Conservation (phyloP, 345 rosid genomes). For the Kernera saxatilis region DNA sequence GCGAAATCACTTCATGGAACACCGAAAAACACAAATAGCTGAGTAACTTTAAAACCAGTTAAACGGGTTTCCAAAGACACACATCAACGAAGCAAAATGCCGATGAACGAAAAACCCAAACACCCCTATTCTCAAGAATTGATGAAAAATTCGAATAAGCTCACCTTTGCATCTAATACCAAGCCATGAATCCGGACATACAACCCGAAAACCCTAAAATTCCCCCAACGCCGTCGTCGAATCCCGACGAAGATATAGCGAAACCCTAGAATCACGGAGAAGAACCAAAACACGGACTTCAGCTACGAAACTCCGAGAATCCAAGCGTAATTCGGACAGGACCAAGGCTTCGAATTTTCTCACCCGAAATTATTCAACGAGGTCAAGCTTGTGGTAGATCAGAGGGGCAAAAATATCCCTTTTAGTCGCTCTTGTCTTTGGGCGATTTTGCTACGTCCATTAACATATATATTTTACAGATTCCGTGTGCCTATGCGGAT, state of each 20-base stretch:
- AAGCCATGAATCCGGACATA: neutral
- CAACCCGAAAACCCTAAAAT: constrained; percentile 12
- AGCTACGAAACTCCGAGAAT: neutral
- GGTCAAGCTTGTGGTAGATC: constrained; percentile 23
- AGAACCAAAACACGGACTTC: neutral
- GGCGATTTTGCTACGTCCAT: constrained; percentile 9
- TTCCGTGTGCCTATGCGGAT: constrained; percentile 1
- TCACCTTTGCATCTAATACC: constrained; percentile 20
- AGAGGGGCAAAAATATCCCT: neutral
- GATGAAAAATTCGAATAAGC: neutral
- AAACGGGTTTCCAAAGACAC: neutral
- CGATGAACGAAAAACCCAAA: neutral
- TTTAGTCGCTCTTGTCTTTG: neutral
- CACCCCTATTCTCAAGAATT: neutral
- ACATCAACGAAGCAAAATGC: neutral
- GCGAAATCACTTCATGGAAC: neutral
- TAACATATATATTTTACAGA: neutral
- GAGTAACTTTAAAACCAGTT: neutral
- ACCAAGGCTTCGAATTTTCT: neutral
- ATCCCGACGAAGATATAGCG: constrained; percentile 11
- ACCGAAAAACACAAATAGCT: neutral
- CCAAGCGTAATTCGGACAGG: constrained; percentile 7
- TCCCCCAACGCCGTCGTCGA: neutral
- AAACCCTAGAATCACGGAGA: constrained; percentile 28
- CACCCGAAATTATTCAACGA: constrained; percentile 4